Percentiles rank a stretch among this genome's conserved stretches.
These are phyloP conservation scores for Vitis hybrid DNA, from an alignment of 177 flowering plant genomes.

Conservation along the genomic window DNA sequence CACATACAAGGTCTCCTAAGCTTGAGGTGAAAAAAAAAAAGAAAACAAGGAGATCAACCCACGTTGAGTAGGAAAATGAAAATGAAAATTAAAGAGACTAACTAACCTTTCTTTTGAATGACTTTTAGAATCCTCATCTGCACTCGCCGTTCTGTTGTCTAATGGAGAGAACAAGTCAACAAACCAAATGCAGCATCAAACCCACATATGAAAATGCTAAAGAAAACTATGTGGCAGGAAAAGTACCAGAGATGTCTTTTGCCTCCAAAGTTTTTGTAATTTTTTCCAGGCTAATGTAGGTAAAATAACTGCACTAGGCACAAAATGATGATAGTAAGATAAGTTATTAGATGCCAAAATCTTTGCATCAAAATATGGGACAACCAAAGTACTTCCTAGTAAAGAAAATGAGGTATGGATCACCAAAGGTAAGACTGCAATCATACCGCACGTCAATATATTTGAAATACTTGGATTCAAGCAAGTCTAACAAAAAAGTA, in stretches of 20 bases:
- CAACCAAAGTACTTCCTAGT: neutral
- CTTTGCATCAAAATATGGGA: neutral
- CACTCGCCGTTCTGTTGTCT: slow-evolving; percentile 22
- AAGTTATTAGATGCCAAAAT: neutral
- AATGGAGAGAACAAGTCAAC: neutral
- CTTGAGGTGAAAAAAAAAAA: neutral
- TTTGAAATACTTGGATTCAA: slow-evolving; percentile 72
- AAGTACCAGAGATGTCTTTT: slow-evolving; percentile 38
- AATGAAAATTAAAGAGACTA: slow-evolving; percentile 13
- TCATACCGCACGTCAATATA: slow-evolving; percentile 84
- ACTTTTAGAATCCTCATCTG: slow-evolving; percentile 17
- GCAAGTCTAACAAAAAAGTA: slow-evolving; percentile 46
- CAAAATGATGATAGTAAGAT: neutral
- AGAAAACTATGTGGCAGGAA: neutral
- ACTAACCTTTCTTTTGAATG: slow-evolving; percentile 49
- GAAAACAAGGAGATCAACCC: neutral
- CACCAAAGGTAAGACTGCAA: neutral
- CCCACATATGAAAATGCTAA: neutral
- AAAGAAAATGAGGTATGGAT: neutral
- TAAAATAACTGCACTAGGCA: slow-evolving; percentile 68
- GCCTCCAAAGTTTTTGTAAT: slow-evolving; percentile 45
- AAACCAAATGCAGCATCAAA: neutral
- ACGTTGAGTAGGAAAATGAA: neutral
- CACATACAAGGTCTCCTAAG: neutral
- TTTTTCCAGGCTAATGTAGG: slow-evolving; percentile 70